Evolutionary conservation across 768 basidiomycete genomes (phyloP).

Genomic region (Tylopilus vinaceipallidus): DNA sequence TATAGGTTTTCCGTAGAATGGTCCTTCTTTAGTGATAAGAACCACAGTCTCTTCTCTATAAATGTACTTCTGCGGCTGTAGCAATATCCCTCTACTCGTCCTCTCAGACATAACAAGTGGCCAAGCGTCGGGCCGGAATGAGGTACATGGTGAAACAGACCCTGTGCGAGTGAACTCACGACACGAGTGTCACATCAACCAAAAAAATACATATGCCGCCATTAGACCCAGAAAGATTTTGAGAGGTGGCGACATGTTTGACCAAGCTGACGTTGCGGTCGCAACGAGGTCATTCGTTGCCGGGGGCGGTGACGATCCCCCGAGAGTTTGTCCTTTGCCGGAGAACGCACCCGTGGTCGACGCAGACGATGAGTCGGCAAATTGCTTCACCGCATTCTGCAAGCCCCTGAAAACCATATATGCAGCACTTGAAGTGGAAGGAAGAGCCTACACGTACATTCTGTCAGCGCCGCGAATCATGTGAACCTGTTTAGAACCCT

Average conservation of each 20-base stretch:
- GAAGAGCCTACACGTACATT: conserved; percentile 40
- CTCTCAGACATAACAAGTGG: not conserved
- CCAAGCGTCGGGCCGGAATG: too few species aligned
- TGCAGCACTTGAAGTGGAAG: conserved; percentile 3
- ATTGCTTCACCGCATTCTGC: conserved; percentile 54
- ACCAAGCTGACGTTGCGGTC: conserved; percentile 37
- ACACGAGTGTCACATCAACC: conserved; percentile 33
- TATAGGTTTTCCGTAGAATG: conserved; percentile 16
- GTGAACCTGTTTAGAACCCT: conserved; percentile 64
- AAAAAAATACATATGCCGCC: conserved; percentile 60
- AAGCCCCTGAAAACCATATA: conserved; percentile 45
- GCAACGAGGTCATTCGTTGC: conserved; percentile 35
- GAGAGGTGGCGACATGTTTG: conserved; percentile 62
- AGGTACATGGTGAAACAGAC: too few species aligned
- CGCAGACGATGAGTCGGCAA: conserved; percentile 40
- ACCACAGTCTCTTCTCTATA: not conserved
- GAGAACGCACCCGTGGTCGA: conserved; percentile 50
- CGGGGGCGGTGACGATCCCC: conserved; percentile 42
- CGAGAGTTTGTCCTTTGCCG: conserved; percentile 74
- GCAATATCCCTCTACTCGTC: not conserved
- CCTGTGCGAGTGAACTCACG: not conserved
- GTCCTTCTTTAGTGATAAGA: not conserved
- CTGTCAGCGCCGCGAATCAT: conserved; percentile 71
- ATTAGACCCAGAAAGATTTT: conserved; percentile 62
- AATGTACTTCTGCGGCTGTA: conserved; percentile 4